Base-by-base conservation (phyloP, 2,329 filamentous ascomycete genomes). In the Seiridium unicorne region DNA sequence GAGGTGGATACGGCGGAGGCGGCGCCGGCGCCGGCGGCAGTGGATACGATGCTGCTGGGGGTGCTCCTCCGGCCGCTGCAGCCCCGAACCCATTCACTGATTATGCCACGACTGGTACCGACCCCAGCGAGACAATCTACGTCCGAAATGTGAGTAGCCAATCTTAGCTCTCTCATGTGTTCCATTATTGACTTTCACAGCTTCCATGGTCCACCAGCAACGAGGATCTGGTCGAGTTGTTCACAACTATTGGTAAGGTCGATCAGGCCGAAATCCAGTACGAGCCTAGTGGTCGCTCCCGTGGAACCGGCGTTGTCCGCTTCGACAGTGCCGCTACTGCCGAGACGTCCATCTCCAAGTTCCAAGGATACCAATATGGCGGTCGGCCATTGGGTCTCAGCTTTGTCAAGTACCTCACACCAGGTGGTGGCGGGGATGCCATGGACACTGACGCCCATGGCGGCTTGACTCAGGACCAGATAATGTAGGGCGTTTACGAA, bases 191-290 rank as follows among this genome's bases (percentile, higher is more conserved):
- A 70, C 13, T 42, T 55, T 51, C 47, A 11, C 57, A 97, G 93
- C 86, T 99, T 64, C 95, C 95, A 10, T 99, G 95, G 95, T 98
- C 95, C 35, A 99, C 95, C 13, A 97, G 93, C 81, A 98, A 99
- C 72, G 95, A 99, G 64, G 95, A 99, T 75, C 82, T 99, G 34
- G 87, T 98, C 60, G 95, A 99, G 74, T 84, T 99, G 26, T 99
- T 99, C 81, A 93, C 91, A 18, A 99, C 95, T 9, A 99, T 99
- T 71, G 95, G 95, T 65, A 97, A 97, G 76, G 95, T 99, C 61
- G 93, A 97, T 70, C 93, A 95, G 70, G 95, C 95, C n/a, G 95
- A 99, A 78, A 98, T 99, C 60, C 95, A 99, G 77, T 98, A 99
- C 72, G 95, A 99, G 76, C 90, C 92, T 3, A 98, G 96, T 70